A percentile compares a stretch with the other conserved stretches of the same genome.
Conservation (phyloP, 257 asterid genomes). For the Ligustrum vulgare region DNA sequence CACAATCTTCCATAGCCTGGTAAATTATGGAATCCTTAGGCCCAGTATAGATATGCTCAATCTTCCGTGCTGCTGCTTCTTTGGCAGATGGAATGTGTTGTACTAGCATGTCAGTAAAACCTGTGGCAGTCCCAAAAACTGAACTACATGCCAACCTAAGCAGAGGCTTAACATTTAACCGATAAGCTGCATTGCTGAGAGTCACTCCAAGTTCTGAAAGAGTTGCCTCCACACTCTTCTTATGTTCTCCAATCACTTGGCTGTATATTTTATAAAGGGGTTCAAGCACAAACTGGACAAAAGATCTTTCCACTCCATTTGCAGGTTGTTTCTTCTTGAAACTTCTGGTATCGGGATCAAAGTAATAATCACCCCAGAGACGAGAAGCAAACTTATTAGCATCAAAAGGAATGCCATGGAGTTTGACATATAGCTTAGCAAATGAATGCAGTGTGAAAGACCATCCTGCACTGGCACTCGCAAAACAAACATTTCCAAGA, state of each 20-base stretch:
- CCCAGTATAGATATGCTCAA: slow-evolving; percentile 88
- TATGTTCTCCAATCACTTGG: slow-evolving; percentile 97
- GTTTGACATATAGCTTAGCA: slow-evolving; percentile 89
- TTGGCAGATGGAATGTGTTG: slow-evolving; percentile 96
- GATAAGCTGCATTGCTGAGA: slow-evolving; percentile 90
- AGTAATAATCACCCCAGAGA: slow-evolving; percentile 97
- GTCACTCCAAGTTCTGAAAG: slow-evolving; percentile 94
- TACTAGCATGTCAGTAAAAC: slow-evolving; percentile 96
- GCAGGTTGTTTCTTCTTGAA: slow-evolving; percentile 86
- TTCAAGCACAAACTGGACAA: slow-evolving; percentile 92
- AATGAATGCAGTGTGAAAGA: slow-evolving; percentile 90
- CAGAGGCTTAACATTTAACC: slow-evolving; percentile 86
- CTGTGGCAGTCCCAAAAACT: slow-evolving; percentile 92
- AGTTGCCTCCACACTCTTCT: slow-evolving; percentile 93
- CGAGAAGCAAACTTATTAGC: slow-evolving; percentile 84
- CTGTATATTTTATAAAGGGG: slow-evolving; percentile 93
- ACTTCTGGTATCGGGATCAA: slow-evolving; percentile 67
- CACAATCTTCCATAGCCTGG: slow-evolving; percentile 82
- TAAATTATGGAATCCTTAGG: slow-evolving; percentile 72
- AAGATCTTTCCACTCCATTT: slow-evolving; percentile 81
- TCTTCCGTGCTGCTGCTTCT: slow-evolving; percentile 79
- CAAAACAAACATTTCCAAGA: slow-evolving; percentile 89
- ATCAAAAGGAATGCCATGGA: slow-evolving; percentile 93
- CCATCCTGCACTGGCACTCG: slow-evolving; percentile 99
- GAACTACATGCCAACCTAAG: slow-evolving; percentile 90